phyloP scores from a whole-genome alignment of 345 rosid genomes.

The Ceriops decandra region DNA sequence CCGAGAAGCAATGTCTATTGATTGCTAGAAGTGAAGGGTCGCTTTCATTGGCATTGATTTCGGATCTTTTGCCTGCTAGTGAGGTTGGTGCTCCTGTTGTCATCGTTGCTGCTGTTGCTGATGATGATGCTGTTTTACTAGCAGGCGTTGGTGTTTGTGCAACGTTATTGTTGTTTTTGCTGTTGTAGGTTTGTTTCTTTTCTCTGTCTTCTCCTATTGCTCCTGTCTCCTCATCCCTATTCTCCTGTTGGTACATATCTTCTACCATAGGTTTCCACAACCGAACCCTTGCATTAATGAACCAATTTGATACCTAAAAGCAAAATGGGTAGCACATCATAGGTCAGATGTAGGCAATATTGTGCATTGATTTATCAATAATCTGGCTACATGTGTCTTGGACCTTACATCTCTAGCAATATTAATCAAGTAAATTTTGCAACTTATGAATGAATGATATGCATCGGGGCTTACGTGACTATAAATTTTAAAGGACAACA shows the following conservation, averaged over 20 bases:
- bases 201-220: slow-evolving; percentile 30
- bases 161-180: slow-evolving; percentile 25
- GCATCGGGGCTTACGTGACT: no score
- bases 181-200: slow-evolving; percentile 26
- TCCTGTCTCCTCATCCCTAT: slow-evolving; percentile 48
- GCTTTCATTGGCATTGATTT: slow-evolving; percentile 58
- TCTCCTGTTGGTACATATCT: slow-evolving; percentile 94
- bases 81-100: slow-evolving; percentile 29
- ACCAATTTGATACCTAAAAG: slow-evolving; percentile 89
- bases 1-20: slow-evolving; percentile 49
- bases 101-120: slow-evolving; percentile 24
- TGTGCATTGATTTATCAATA: no score
- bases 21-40: slow-evolving; percentile 58
- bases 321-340: background rate
- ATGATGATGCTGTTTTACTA: slow-evolving; percentile 22
- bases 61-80: slow-evolving; percentile 52
- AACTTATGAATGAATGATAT: no score
- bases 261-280: slow-evolving; percentile 99
- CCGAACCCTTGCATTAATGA: slow-evolving; percentile 97
- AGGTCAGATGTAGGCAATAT: no score
- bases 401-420: no score
- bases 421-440: no score
- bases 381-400: no score
- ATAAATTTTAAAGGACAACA: no score
- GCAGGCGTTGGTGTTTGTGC: slow-evolving; percentile 44